Conservation (phyloP, 163 green algal species). For the Chlorella variabilis region DNA sequence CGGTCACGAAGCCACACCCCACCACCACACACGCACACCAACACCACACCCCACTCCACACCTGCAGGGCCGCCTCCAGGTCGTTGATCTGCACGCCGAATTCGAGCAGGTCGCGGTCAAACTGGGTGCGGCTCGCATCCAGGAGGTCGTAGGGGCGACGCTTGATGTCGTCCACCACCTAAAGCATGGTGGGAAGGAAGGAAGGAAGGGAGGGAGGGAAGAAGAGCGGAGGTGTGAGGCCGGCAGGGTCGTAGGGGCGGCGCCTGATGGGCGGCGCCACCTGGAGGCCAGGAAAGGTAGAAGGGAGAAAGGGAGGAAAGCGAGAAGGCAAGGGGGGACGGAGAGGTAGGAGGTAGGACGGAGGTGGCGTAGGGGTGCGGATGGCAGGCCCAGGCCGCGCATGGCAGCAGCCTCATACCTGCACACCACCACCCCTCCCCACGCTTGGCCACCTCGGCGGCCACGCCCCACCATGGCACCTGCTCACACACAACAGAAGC, state of each 20-base stretch:
- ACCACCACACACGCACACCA: neutral
- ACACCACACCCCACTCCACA: constrained; percentile 22
- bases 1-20: too few relatives aligned
- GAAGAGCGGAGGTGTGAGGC: neutral
- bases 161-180: constrained; percentile 86
- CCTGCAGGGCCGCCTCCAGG: constrained; percentile 87
- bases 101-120: constrained; percentile 93
- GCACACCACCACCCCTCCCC: neutral
- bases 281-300: too few relatives aligned
- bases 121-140: constrained; percentile 65
- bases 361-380: too few relatives aligned
- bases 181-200: neutral
- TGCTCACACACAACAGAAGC: too few relatives aligned
- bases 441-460: constrained; percentile 69
- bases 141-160: constrained; percentile 69
- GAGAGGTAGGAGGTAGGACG: too few relatives aligned
- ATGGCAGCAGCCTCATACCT: neutral
- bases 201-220: too few relatives aligned
- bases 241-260: neutral
- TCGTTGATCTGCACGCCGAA: constrained; percentile 97
- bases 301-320: too few relatives aligned
- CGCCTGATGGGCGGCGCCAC: too few relatives aligned
- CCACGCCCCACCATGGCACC: too few relatives aligned
- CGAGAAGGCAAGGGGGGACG: too few relatives aligned
- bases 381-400: too few relatives aligned